Evolutionary conservation across 495 filamentous ascomycete species (phyloP), one percentile per base, ranked within the genome.

Genomic region (Diplogelasinospora grovesii): DNA sequence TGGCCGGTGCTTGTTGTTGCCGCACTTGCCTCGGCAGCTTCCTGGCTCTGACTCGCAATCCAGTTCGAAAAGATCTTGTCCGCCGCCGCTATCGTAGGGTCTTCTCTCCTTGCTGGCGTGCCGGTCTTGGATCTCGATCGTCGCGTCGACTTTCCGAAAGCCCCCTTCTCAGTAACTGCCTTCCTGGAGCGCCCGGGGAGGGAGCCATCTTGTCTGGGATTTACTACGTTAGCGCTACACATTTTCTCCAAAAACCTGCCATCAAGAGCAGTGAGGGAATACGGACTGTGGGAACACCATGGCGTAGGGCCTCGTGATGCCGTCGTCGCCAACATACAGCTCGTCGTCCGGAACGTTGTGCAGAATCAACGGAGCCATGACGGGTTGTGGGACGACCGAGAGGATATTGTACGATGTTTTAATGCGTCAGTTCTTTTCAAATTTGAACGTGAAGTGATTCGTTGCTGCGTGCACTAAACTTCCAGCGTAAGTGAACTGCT

Each of bases 311-410:
- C 74, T 58, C 43, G 70, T 61, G 32, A 76, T 52, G 34, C 74
- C 74, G 56, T 77, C 74, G 27, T 74, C 69, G 33, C 74, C 74
- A 8, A 71, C 60, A 45, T 76, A 77, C 10, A 74, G 64, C 50
- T 77, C 74, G 21, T 76, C 73, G 46, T 76, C 73, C 34, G 74
- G 71, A 19, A 77, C 74, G 50, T 77, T 76, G 56, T 77, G 74
- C 19, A 77, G 56, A 48, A 77, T 74, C 29, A 77, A 58, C 30
- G 74, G 74, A 23, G 70, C 61, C 73, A 76, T 77, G 36, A 48
- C 54, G 34, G 18, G 20, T 18, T 22, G 20, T 36, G 36, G 8
- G 24, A 15, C 15, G 11, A 24, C 20, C 4, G 16, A 41, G 22
- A 39, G 22, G n/a, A n/a, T n/a, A n/a, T n/a, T n/a, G n/a, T n/a